Conservation (phyloP, 75 land plant genomes). For the Azolla pinnata region DNA sequence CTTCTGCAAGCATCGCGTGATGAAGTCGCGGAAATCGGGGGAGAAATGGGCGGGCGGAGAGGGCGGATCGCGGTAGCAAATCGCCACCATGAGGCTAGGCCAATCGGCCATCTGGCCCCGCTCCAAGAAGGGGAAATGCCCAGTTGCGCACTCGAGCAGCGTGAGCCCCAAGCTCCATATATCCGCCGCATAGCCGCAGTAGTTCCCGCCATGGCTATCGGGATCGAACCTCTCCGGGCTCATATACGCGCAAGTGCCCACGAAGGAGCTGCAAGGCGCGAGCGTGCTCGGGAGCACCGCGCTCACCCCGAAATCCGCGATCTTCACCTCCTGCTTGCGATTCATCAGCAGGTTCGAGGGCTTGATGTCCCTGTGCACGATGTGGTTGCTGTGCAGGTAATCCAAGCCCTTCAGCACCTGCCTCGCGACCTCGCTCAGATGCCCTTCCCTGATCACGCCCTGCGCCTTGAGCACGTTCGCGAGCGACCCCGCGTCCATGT, state of each 20-base stretch:
- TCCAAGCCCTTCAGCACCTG: constrained; percentile 28
- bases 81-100: constrained; percentile 63
- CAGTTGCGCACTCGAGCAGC: constrained; percentile 48
- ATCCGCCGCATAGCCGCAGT: constrained; percentile 50
- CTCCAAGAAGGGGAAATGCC: constrained; percentile 47
- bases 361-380: constrained; percentile 69
- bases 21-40: constrained; percentile 52
- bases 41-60: constrained; percentile 42
- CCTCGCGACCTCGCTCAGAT: constrained; percentile 15
- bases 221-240: constrained; percentile 70
- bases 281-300: constrained; percentile 24
- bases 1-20: constrained; percentile 49
- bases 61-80: constrained; percentile 50
- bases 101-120: constrained; percentile 49
- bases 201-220: constrained; percentile 28
- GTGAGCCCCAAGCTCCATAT: constrained; percentile 64
- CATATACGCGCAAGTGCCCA: constrained; percentile 72
- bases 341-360: constrained; percentile 61
- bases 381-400: constrained; percentile 33
- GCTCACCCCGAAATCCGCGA: constrained; percentile 72
- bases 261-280: constrained; percentile 28
- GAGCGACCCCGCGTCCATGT: constrained; percentile 30
- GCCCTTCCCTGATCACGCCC: constrained; percentile 13
- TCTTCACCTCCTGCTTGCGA: constrained; percentile 39
- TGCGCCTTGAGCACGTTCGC: constrained; percentile 4